Conservation (phyloP, 495 filamentous ascomycete genomes). For the Annulohypoxylon nitens region DNA sequence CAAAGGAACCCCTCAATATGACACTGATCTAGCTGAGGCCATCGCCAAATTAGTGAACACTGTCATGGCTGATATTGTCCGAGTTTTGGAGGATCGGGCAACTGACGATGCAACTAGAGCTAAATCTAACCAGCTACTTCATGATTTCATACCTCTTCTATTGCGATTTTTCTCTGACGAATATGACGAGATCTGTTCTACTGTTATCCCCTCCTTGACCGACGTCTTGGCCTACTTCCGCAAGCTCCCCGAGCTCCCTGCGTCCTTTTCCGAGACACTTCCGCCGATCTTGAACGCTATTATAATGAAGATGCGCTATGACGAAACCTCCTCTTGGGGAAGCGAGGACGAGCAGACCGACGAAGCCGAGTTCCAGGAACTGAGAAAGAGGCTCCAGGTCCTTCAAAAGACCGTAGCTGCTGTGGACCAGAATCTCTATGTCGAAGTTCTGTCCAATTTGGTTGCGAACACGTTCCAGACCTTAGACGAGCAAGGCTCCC, state of each 20-base stretch:
- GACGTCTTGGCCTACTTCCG: slow-evolving; percentile 90
- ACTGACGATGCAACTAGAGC: slow-evolving; percentile 67
- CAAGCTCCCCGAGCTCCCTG: slow-evolving; percentile 75
- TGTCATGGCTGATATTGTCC: slow-evolving; percentile 84
- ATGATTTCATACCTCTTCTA: slow-evolving; percentile 84
- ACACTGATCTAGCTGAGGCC: slow-evolving; percentile 92
- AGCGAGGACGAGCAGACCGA: slow-evolving; percentile 95
- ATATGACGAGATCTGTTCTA: slow-evolving; percentile 96
- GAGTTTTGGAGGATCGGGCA: slow-evolving; percentile 70
- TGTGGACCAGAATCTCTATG: slow-evolving; percentile 86
- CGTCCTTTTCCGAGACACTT: slow-evolving; percentile 80
- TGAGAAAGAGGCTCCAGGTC: slow-evolving; percentile 87
- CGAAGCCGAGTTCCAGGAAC: slow-evolving; percentile 97
- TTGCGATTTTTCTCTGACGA: slow-evolving; percentile 96
- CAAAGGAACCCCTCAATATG: slow-evolving; percentile 85
- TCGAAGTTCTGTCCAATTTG: slow-evolving; percentile 84
- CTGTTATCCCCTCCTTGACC: slow-evolving; percentile 89
- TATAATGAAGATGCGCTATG: slow-evolving; percentile 94
- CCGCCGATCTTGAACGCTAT: slow-evolving; percentile 90
- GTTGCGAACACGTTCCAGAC: slow-evolving; percentile 85
- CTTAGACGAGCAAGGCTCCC: slow-evolving; percentile 74
- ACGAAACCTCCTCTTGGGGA: slow-evolving; percentile 94
- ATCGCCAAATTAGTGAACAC: slow-evolving; percentile 98
- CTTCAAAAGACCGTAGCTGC: slow-evolving; percentile 90
- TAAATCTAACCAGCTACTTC: slow-evolving; percentile 79